A percentile compares a stretch with the other conserved stretches of the same genome.
These are phyloP conservation scores for Trichoderma harzianum DNA, from an alignment of 2,329 filamentous ascomycete genomes.

Conservation along the genomic window DNA sequence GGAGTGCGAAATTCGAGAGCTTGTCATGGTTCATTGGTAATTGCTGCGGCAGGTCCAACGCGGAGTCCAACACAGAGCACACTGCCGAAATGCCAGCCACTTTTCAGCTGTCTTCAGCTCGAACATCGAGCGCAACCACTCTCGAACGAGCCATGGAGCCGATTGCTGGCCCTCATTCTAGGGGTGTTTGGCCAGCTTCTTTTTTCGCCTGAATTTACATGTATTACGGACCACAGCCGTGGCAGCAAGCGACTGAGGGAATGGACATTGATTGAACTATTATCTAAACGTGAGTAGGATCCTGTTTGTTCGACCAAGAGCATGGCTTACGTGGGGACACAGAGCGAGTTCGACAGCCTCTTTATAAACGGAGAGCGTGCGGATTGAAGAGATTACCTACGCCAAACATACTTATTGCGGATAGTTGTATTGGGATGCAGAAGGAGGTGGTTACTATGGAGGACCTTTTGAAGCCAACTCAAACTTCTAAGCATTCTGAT, in stretches of 20 bases:
- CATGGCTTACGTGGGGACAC: not conserved
- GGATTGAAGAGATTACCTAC: not conserved
- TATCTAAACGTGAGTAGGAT: not conserved
- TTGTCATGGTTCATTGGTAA: not conserved
- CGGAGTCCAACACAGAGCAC: not conserved
- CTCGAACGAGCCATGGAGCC: not conserved
- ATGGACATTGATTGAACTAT: not conserved
- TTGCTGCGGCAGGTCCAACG: not conserved
- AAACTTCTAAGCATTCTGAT: not conserved
- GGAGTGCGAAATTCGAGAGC: constrained; percentile 8
- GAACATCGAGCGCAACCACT: not conserved
- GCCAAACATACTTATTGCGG: not conserved
- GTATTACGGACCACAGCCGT: not conserved
- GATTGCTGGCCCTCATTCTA: not conserved
- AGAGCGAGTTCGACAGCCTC: not conserved
- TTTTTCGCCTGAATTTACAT: not conserved
- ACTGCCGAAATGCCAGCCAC: not conserved
- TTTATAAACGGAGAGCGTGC: not conserved
- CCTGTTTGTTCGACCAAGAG: not conserved
- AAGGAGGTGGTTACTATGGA: not conserved
- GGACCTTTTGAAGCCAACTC: not conserved
- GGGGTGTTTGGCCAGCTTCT: not conserved
- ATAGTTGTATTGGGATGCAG: not conserved
- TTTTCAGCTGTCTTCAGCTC: not conserved
- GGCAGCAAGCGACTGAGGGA: not conserved